Evolutionary conservation across 164 flowering plant genomes (phyloP), one percentile per base, ranked within the genome.

Genomic region (Magnolia changhungtana): DNA sequence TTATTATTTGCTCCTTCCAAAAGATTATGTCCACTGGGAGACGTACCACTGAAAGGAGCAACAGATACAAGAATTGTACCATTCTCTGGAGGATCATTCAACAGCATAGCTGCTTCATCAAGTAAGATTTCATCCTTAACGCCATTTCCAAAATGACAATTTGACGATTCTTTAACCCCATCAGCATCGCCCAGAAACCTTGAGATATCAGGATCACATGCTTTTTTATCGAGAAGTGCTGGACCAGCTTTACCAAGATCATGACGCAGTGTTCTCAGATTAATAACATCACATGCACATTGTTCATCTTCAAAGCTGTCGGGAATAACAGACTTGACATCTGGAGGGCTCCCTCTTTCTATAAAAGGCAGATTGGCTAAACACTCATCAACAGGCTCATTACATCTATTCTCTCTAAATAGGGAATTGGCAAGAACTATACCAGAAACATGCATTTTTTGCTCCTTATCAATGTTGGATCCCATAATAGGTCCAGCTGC

Each of bases 251-350:
- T 76, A 71, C 73, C 83, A 79, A 50, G 52, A 79, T 74, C 74
- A 71, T 79, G 77, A 77, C 77, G 50, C 23, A 50, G 20, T 68
- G 19, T 64, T 37, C 61, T 59, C 19, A 69, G 80, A 50, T 81
- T 67, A 63, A 18, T 59, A 23, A 51, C 37, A 75, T 19, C 59
- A 50, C 66, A 51, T 14, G 66, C 76, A 82, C 50, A 75, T 51
- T 77, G 81, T 73, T 82, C 79, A 78, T 83, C 85, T 74, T 87
- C 89, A 75, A 86, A 83, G 81, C 91, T 89, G 82, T 90, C 95
- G 68, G 85, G 90, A 76, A 85, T 76, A 78, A 89, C 73, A 69
- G 79, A 76, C 21, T 83, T 83, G 24, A 49, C 18, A 71, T 63
- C 77, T 76, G 80, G 86, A 67, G 37, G 61, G 79, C 77, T 73